Evolutionary conservation across 2,329 filamentous ascomycete species (phyloP).

Genomic region (Mycosphaerelloides madeirae): DNA sequence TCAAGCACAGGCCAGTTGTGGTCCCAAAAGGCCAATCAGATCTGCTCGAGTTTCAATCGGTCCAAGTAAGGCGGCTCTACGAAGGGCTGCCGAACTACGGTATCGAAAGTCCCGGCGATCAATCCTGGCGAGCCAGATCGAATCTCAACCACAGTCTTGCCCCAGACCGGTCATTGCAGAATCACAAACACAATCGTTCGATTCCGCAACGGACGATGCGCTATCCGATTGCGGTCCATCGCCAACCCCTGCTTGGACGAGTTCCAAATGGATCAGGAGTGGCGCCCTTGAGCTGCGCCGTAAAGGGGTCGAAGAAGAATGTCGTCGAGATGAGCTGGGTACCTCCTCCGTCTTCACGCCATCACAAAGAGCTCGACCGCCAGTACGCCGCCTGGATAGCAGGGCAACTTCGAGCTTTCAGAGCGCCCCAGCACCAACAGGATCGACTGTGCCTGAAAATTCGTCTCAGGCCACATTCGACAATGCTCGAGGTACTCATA

Average conservation of each 20-base stretch:
- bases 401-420: neutral
- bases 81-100: conserved; percentile 15
- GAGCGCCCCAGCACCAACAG: neutral
- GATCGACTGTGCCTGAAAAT: neutral
- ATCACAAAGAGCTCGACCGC: conserved; percentile 10
- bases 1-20: conserved; percentile 17
- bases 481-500: no score
- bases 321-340: conserved; percentile 21
- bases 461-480: no score
- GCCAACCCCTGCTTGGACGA: conserved; percentile 23
- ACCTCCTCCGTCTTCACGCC: conserved; percentile 16
- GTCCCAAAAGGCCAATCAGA: conserved; percentile 10
- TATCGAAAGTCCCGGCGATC: conserved; percentile 4
- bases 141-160: conserved; percentile 13
- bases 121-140: neutral
- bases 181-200: conserved; percentile 6
- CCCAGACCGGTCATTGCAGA: conserved; percentile 12
- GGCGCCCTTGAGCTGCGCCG: conserved; percentile 13
- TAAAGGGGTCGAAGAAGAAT: conserved; percentile 21
- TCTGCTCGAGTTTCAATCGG: conserved; percentile 10
- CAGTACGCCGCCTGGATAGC: neutral
- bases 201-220: conserved; percentile 2
- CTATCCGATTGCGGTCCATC: conserved; percentile 17
- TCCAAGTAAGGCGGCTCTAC: conserved; percentile 18
- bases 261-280: conserved; percentile 18